phyloP scores from a whole-genome alignment of 768 basidiomycete species.

The Butyriboletus loyo region DNA sequence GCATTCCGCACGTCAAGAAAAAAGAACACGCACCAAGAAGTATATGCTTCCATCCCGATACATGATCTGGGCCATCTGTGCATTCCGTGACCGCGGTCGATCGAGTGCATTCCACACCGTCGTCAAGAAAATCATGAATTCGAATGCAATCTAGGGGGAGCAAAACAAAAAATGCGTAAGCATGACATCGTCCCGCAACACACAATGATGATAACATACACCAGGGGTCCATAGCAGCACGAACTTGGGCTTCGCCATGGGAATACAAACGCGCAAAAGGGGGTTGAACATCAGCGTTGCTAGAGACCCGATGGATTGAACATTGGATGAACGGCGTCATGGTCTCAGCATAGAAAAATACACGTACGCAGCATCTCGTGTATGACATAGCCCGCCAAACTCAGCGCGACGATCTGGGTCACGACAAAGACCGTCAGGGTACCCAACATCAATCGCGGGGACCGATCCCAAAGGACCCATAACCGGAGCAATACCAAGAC shows the following conservation, averaged over 20 bases:
- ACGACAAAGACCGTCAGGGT: conserved; percentile 31
- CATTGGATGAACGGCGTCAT: not conserved
- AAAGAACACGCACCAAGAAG: conserved; percentile 23
- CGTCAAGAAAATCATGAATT: conserved; percentile 30
- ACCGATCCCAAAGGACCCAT: conserved; percentile 37
- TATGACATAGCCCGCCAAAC: conserved; percentile 24
- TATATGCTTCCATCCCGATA: conserved; percentile 29
- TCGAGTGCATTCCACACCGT: conserved; percentile 30
- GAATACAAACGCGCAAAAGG: conserved; percentile 18
- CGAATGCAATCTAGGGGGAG: conserved; percentile 27
- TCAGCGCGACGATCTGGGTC: conserved; percentile 27
- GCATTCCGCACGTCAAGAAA: not conserved
- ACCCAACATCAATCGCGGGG: conserved; percentile 23
- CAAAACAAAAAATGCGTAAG: not conserved
- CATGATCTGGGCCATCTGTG: conserved; percentile 23
- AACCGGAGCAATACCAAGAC: conserved; percentile 40
- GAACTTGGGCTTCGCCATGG: conserved; percentile 18
- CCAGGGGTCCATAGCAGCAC: conserved; percentile 30
- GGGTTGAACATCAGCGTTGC: conserved; percentile 16
- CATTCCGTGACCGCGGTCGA: conserved; percentile 16
- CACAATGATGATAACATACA: conserved; percentile 4
- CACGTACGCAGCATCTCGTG: conserved; percentile 28
- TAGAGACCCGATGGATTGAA: not conserved
- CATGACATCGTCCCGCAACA: not conserved
- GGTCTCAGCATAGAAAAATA: not conserved